phyloP scores from a whole-genome alignment of 495 filamentous ascomycete species.

The Cetradonia linearis region DNA sequence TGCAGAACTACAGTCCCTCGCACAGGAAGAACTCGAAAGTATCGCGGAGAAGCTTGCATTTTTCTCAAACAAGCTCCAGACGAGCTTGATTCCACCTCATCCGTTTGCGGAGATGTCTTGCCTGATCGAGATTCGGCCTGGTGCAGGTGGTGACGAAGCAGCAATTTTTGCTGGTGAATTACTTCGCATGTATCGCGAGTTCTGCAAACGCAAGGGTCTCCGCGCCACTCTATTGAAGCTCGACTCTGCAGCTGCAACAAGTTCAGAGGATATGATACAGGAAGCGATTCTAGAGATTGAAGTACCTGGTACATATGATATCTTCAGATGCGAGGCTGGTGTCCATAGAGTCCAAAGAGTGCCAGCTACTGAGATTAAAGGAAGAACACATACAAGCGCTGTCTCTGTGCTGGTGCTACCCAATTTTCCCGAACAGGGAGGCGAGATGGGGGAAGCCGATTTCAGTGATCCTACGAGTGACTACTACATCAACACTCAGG shows the following conservation, averaged over 20 bases:
- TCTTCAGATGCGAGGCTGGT: constrained; percentile 75
- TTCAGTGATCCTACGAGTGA: constrained; percentile 77
- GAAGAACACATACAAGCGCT: constrained; percentile 86
- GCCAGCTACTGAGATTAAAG: constrained; percentile 78
- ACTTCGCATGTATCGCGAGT: constrained; percentile 77
- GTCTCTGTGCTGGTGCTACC: constrained; percentile 86
- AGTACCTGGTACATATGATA: constrained; percentile 62
- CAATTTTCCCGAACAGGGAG: constrained; percentile 54
- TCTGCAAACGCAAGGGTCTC: constrained; percentile 56
- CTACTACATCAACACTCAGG: constrained; percentile 77
- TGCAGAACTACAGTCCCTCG: constrained; percentile 54
- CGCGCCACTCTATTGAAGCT: constrained; percentile 48
- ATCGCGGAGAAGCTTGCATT: constrained; percentile 49
- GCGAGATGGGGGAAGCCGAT: constrained; percentile 37
- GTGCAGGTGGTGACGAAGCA: constrained; percentile 87
- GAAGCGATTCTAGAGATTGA: constrained; percentile 88
- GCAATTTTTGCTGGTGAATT: constrained; percentile 80
- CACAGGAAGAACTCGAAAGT: constrained; percentile 61
- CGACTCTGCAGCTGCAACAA: constrained; percentile 37
- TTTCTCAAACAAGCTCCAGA: constrained; percentile 55
- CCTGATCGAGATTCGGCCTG: constrained; percentile 82
- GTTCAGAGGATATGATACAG: constrained; percentile 50
- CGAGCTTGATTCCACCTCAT: constrained; percentile 71
- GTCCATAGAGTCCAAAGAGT: constrained; percentile 93
- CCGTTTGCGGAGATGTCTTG: constrained; percentile 92